These are phyloP conservation scores for Coemansia sp. DNA, from an alignment of 192 early-diverging fungal genomes.

Conservation along the genomic window DNA sequence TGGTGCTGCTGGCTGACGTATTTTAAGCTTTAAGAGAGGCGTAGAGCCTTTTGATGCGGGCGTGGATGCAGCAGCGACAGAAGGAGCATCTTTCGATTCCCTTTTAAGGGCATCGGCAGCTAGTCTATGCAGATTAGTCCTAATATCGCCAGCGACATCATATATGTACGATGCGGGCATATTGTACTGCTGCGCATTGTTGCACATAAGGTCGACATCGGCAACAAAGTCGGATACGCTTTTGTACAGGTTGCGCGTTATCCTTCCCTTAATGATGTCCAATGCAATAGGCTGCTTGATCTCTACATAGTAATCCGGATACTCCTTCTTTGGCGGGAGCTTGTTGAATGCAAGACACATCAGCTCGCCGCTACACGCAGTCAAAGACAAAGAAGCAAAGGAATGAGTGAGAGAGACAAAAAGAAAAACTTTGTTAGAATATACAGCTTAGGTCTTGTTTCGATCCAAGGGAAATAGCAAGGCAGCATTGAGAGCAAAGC, in stretches of 20 bases:
- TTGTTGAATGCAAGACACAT: conserved; percentile 50
- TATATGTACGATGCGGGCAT: conserved; percentile 52
- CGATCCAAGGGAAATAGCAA: too few relatives aligned
- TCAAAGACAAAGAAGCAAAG: background rate
- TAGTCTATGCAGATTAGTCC: conserved; percentile 22
- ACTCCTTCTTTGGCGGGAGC: conserved; percentile 69
- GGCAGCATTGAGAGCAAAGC: too few relatives aligned
- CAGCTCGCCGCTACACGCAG: conserved; percentile 40
- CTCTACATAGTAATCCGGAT: conserved; percentile 88
- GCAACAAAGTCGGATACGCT: conserved; percentile 61
- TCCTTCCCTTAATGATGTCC: conserved; percentile 79
- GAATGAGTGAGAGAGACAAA: too few relatives aligned
- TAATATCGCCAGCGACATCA: conserved; percentile 43
- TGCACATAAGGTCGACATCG: conserved; percentile 85
- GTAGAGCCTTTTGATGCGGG: background rate
- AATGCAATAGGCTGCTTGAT: conserved; percentile 87
- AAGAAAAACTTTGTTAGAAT: background rate
- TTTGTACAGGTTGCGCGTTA: conserved; percentile 68
- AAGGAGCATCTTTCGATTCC: background rate
- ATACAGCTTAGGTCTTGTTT: too few relatives aligned
- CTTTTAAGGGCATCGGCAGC: conserved; percentile 7
- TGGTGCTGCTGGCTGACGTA: conserved; percentile 15
- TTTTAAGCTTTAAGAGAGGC: conserved; percentile 14
- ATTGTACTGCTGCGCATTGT: conserved; percentile 92
- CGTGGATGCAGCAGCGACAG: background rate